These are phyloP conservation scores for Taxawa tesnikishii DNA, from an alignment of 2,329 filamentous ascomycete genomes.

Conservation along the genomic window DNA sequence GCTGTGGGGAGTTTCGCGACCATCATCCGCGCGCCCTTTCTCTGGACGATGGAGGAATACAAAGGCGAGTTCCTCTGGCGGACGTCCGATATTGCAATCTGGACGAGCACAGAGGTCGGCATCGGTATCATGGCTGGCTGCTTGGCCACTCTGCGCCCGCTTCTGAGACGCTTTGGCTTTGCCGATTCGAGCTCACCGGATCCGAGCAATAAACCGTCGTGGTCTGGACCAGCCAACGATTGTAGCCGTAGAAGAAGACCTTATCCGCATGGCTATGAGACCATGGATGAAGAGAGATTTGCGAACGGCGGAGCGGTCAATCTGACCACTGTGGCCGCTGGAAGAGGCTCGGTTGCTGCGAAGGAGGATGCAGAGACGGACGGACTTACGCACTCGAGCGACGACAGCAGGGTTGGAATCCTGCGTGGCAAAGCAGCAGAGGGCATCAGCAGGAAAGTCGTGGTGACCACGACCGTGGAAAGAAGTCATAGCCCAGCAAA, in stretches of 20 bases:
- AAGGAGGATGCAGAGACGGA: no score
- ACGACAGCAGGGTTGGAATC: background rate
- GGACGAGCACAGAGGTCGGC: conserved; percentile 20
- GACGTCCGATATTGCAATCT: conserved; percentile 27
- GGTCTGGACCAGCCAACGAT: background rate
- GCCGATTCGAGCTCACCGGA: background rate
- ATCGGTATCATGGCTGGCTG: conserved; percentile 29
- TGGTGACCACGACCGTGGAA: background rate
- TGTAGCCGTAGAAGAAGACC: background rate
- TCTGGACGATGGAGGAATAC: conserved; percentile 22
- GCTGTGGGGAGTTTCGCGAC: conserved; percentile 39
- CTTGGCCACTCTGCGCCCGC: conserved; percentile 36
- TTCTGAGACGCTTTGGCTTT: conserved; percentile 13
- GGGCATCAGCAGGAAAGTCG: background rate
- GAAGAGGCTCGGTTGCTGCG: background rate
- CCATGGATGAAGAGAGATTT: background rate
- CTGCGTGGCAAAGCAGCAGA: background rate
- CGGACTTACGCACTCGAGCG: background rate
- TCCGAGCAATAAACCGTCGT: background rate
- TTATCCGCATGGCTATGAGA: background rate
- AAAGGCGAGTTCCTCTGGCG: conserved; percentile 30
- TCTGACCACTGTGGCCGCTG: background rate
- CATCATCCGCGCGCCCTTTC: conserved; percentile 32
- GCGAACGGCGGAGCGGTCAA: background rate
- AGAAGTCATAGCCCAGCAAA: no score